A percentile compares a stretch with the other conserved stretches of the same genome.
Conservation (phyloP, 345 rosid species). For the Syzygium aqueum region DNA sequence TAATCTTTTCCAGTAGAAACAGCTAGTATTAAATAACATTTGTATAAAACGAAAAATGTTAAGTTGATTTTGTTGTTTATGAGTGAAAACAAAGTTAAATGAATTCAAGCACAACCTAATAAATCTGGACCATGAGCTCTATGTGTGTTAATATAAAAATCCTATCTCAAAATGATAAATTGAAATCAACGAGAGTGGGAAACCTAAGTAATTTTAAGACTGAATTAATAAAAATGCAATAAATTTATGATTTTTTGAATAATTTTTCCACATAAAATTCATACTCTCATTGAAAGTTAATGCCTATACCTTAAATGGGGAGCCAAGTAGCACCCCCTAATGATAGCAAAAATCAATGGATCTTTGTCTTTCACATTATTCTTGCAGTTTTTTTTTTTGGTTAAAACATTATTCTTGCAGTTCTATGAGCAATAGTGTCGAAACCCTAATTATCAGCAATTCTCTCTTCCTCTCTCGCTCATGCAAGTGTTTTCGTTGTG, state of each 20-base stretch:
- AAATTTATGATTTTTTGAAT: too few species aligned
- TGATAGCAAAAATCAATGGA: background rate
- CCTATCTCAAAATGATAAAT: background rate
- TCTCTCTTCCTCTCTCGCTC: background rate
- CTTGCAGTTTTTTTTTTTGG: too few species aligned
- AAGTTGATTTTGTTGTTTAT: background rate
- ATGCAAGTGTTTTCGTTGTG: background rate
- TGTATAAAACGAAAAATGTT: background rate
- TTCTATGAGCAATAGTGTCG: background rate
- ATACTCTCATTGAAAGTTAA: background rate
- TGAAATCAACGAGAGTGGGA: background rate
- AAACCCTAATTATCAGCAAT: background rate
- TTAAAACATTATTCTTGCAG: background rate
- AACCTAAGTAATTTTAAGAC: background rate
- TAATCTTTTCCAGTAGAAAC: background rate
- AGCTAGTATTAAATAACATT: background rate
- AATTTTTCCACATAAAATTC: background rate
- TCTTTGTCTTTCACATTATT: background rate
- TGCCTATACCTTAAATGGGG: background rate
- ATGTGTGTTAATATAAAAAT: background rate
- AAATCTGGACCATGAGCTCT: background rate
- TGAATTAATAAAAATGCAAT: too few species aligned
- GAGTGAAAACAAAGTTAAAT: background rate
- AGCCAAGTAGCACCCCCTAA: background rate
- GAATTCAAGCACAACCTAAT: background rate